Conservation (phyloP, 306 rosid species). For the Fragaria iinumae region DNA sequence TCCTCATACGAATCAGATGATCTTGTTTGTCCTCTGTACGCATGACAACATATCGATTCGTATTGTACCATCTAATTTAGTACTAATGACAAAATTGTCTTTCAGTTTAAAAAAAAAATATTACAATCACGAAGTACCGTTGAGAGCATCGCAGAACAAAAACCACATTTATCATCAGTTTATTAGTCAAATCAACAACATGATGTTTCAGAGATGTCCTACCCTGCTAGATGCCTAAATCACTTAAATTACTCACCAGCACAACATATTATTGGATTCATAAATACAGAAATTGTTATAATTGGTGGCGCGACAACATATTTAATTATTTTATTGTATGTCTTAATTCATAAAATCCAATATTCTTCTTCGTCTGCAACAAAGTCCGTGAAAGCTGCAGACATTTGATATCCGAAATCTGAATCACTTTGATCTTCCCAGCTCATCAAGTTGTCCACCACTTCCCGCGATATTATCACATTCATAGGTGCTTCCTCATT, state of each 20-base stretch:
- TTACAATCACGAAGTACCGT: too few species aligned
- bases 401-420: not conserved
- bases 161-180: too few species aligned
- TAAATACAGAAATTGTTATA: not conserved
- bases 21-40: too few species aligned
- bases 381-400: slow-evolving; percentile 4
- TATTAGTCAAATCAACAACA: too few species aligned
- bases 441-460: not conserved
- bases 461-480: not conserved
- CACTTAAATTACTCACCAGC: not conserved
- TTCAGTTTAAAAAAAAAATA: too few species aligned
- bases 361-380: not conserved
- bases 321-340: not conserved
- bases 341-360: not conserved
- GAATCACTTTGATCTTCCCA: not conserved
- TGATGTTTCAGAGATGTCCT: too few species aligned
- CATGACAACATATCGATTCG: too few species aligned
- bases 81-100: too few species aligned
- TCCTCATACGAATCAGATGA: too few species aligned
- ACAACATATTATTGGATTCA: not conserved
- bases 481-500: not conserved
- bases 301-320: not conserved
- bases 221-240: too few species aligned
- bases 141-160: too few species aligned
- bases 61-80: too few species aligned